Base-by-base conservation (phyloP, 768 basidiomycete genomes). In the Leccinum imitatum region DNA sequence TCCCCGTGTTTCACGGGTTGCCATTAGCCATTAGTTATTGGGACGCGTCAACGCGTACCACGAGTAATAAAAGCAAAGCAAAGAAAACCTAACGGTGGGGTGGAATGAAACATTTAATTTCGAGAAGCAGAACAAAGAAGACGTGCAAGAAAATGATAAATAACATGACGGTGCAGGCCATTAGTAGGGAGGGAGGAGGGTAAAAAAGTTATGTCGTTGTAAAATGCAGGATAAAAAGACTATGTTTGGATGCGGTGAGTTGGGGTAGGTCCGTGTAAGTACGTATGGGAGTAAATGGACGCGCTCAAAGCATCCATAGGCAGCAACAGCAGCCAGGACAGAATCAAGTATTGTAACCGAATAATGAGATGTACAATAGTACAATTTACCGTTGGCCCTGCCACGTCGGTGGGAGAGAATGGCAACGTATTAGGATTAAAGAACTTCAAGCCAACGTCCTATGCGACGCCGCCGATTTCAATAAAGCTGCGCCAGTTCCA, bases 401-500 rank as follows among this genome's bases (percentile, higher is more conserved):
- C 65, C 47, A 7, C 56, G n/a, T 50, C 41, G 31, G 25, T 44
- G 33, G 35, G 31, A 37, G 46, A 0, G 44, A 30, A 33, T 4
- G n/a, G 50, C 14, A 8, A 51, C 27, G 30, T 17, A 51, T 47
- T 53, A 35, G 33, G 21, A 53, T 53, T 3, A 44, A 15, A n/a
- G 15, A 19, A 6, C 7, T 23, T 47, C 23, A 21, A 23, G 13
- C 3, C 2, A 14, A 11, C 23, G 15, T 41, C 33, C 51, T 56
- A 71, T 58, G 67, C 14, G 39, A 73, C 65, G 15, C 72, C 75
- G 14, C 79, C 75, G 15, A 87, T 80, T 69, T 87, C 82, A 65
- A 88, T 82, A 68, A 87, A 84, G 71, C 84, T 85, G 63, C 84
- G 76, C 86, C 85, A 87, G 56, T 78, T 78, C 75, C 84, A 82